Percentiles rank a stretch among this genome's conserved stretches.
phyloP scores from a whole-genome alignment of 2,329 filamentous ascomycete genomes.

The Ceratocystiopsis brevicomis region DNA sequence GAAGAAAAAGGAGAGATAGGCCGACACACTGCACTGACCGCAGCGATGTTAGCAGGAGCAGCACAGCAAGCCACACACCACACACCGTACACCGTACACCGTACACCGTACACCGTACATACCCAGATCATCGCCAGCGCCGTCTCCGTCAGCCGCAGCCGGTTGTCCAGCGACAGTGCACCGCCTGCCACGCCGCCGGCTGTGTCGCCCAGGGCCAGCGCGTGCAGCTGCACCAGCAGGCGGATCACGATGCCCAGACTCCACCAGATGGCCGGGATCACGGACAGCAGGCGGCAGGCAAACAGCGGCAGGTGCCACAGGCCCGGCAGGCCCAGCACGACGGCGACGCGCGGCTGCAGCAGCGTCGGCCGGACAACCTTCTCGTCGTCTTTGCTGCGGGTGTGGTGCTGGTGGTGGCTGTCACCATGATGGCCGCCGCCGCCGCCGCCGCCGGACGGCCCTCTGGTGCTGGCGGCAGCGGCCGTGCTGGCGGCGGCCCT shows the following conservation, averaged over 20 bases:
- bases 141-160: constrained; percentile 46
- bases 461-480: no score
- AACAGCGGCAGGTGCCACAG: constrained; percentile 58
- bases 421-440: not conserved
- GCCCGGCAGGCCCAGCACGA: constrained; percentile 53
- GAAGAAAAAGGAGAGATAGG: constrained; percentile 66
- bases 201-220: constrained; percentile 4
- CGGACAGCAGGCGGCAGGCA: constrained; percentile 51
- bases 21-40: constrained; percentile 50
- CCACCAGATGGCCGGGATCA: constrained; percentile 53
- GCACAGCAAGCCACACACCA: not conserved
- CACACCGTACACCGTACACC: no score
- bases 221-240: constrained; percentile 43
- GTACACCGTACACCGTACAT: not conserved
- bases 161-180: constrained; percentile 19
- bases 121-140: constrained; percentile 58
- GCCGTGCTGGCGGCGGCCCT: no score
- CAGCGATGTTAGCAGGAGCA: constrained; percentile 1
- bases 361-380: constrained; percentile 20
- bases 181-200: not conserved
- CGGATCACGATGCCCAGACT: constrained; percentile 49
- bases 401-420: constrained; percentile 1
- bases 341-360: constrained; percentile 59
- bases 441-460: no score
- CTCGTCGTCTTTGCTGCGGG: constrained; percentile 1